phyloP scores from a whole-genome alignment of 2,329 filamentous ascomycete species.

The Alternaria brassicicola region DNA sequence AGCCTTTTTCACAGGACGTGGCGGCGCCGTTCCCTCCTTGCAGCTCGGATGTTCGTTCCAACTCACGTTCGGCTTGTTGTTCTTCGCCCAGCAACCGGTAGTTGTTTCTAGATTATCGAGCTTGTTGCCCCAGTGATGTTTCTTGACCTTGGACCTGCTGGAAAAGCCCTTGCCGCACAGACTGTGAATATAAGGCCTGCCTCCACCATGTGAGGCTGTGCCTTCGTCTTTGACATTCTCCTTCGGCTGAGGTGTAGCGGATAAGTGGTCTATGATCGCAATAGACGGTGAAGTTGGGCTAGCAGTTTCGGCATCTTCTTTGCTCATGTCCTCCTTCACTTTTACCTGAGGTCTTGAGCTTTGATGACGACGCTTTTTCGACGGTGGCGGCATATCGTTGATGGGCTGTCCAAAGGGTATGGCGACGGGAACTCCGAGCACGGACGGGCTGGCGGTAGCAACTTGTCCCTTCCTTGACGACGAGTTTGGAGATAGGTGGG shows the following conservation, averaged over 20 bases:
- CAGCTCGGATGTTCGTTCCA: constrained; percentile 45
- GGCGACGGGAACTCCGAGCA: constrained; percentile 10
- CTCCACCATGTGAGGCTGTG: background rate
- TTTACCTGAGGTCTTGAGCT: background rate
- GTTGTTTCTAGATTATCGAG: constrained; percentile 29
- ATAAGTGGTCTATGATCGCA: background rate
- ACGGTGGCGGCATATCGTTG: constrained; percentile 17
- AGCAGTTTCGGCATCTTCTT: background rate
- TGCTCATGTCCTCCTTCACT: background rate
- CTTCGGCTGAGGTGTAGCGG: background rate
- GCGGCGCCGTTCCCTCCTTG: constrained; percentile 5
- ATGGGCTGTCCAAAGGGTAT: constrained; percentile 11
- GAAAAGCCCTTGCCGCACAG: constrained; percentile 40
- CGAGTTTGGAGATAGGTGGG: background rate
- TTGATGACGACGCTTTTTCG: constrained; percentile 1
- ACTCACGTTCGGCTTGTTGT: constrained; percentile 34
- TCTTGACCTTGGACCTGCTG: constrained; percentile 35
- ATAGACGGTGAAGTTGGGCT: background rate
- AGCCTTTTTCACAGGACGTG: background rate
- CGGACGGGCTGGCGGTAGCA: constrained; percentile 4
- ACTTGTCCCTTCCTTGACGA: background rate
- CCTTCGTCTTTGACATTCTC: background rate
- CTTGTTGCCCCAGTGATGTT: constrained; percentile 43
- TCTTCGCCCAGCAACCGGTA: constrained; percentile 43
- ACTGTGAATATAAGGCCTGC: constrained; percentile 29